Evolutionary conservation across 305 asterid species (phyloP), one percentile per base, ranked within the genome.

Genomic region (Salvia sclarea): DNA sequence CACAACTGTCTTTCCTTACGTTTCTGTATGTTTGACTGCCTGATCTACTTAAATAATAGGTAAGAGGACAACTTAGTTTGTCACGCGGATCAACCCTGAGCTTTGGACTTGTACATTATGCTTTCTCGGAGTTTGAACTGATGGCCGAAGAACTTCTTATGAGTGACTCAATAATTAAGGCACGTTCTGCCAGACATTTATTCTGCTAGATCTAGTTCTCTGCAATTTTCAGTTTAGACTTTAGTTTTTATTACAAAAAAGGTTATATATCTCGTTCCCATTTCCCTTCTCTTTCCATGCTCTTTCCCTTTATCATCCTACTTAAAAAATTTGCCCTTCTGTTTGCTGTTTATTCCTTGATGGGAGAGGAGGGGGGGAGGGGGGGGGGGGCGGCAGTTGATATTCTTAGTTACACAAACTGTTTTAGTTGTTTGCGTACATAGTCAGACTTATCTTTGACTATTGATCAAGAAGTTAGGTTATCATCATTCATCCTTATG

Each of bases 121-220:
- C 94, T 58, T 64, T 76, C 45, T 91, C 96, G 21, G 96, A 87
- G 74, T 91, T 91, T 74, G 98, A 91, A 74, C 75, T 91, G 78
- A 75, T 87, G 83, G 92, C 96, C 33, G 95, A 91, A 82, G 98
- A 91, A 77, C 98, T 91, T 80, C 85, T 91, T 63, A 91, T 91
- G 98, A 91, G 98, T 71, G 96, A 91, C 81, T 87, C 96, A 68
- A 40, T 78, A 76, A 65, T 91, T 72, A 87, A 91, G 91, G 97
- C 62, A 83, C 74, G 92, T 76, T 55, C 57, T 18, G 17, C 35
- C 52, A 17, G 21, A 49, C 58, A 37, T 55, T 61, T 60, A 55
- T 55, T 31, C 28, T 61, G 54, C 62, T 44, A 22, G 33, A 55
- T 69, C 58, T 45, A 40, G 57, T 50, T 28, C 66, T 71, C 41